Conservation (phyloP, 2,329 filamentous ascomycete species). For the Aspergillus neoniger region DNA sequence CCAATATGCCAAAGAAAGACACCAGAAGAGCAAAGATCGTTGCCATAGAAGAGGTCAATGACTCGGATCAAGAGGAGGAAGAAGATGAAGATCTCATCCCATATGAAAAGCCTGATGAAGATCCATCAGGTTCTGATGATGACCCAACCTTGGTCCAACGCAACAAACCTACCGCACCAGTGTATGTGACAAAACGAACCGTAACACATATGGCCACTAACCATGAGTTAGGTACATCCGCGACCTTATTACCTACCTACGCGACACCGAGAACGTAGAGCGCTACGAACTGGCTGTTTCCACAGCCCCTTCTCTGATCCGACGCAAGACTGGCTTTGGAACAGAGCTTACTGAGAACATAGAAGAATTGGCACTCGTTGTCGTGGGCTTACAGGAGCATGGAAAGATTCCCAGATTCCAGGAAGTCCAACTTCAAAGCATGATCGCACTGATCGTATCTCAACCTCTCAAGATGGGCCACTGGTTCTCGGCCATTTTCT, state of each 20-base stretch:
- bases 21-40: constrained; percentile 46
- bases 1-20: neutral
- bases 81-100: constrained; percentile 70
- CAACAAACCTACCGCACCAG: constrained; percentile 79
- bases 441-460: constrained; percentile 78
- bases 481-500: constrained; percentile 83
- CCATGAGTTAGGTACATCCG: constrained; percentile 66
- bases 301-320: constrained; percentile 77
- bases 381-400: constrained; percentile 82
- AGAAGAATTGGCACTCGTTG: constrained; percentile 73
- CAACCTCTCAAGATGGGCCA: constrained; percentile 76
- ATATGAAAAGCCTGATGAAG: constrained; percentile 84
- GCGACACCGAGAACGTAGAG: constrained; percentile 81
- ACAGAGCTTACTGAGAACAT: constrained; percentile 83
- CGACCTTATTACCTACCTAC: constrained; percentile 75
- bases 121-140: constrained; percentile 88
- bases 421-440: constrained; percentile 72
- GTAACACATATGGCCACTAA: constrained; percentile 15
- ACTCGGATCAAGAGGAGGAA: constrained; percentile 55
- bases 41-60: constrained; percentile 65
- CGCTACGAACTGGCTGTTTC: constrained; percentile 76
- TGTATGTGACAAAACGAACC: constrained; percentile 49
- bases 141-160: constrained; percentile 84
- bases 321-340: constrained; percentile 84
- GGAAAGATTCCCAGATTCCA: constrained; percentile 79